phyloP scores from a whole-genome alignment of 139 green algal genomes.

The Tetradesmus obliquus region DNA sequence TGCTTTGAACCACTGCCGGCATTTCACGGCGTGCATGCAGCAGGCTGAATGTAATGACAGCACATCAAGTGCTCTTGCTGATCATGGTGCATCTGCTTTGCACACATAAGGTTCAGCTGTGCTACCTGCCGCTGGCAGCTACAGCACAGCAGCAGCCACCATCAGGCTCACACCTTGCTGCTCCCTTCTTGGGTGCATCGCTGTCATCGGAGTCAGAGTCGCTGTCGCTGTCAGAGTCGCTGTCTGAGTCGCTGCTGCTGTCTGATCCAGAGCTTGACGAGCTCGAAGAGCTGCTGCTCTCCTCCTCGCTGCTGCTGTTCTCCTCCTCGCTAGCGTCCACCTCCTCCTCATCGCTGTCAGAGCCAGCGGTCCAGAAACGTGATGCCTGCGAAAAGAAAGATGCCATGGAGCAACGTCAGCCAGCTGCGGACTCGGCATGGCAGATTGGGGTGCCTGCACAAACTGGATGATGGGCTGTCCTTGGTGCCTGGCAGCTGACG shows the following conservation, averaged over 20 bases:
- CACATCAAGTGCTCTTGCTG: slow-evolving; percentile 11
- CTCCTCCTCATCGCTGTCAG: slow-evolving; percentile 76
- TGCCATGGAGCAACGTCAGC: not conserved
- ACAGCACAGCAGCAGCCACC: not conserved
- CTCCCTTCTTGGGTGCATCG: slow-evolving; percentile 56
- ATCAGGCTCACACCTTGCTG: slow-evolving; percentile 23
- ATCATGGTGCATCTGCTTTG: not conserved
- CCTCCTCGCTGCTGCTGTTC: slow-evolving; percentile 49
- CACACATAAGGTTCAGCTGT: not conserved
- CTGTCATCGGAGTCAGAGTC: slow-evolving; percentile 60
- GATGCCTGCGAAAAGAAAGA: slow-evolving; percentile 54
- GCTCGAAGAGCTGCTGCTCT: slow-evolving; percentile 48
- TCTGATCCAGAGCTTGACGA: slow-evolving; percentile 45
- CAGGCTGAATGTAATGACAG: not conserved
- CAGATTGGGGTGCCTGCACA: not conserved
- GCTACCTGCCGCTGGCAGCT: not conserved
- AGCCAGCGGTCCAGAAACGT: slow-evolving; percentile 79
- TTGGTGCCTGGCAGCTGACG: not conserved
- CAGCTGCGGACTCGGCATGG: not conserved
- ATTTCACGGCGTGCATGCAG: not conserved
- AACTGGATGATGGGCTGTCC: not conserved
- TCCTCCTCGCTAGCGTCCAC: slow-evolving; percentile 53
- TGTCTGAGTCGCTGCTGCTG: slow-evolving; percentile 39
- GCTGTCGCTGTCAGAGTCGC: slow-evolving; percentile 40
- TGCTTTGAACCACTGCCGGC: not conserved